Base-by-base conservation (phyloP, 192 early-diverging fungal genomes). In the Coemansia sp. region DNA sequence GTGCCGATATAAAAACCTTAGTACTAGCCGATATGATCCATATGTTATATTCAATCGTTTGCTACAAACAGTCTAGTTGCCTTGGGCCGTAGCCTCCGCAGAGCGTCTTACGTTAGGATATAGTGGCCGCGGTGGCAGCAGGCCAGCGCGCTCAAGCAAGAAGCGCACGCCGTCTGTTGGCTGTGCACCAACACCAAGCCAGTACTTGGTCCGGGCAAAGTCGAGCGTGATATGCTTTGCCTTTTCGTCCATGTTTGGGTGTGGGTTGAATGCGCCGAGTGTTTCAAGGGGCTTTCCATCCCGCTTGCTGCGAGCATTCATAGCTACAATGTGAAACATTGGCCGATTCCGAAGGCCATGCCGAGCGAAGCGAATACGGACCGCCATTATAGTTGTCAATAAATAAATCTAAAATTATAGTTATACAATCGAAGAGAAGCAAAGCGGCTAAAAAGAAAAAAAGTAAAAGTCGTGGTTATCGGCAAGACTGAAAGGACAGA, bases 171-270 rank as follows among this genome's bases (percentile, higher is more conserved):
- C 82, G 34, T 94, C 91, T n/a, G 89, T 88, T 3, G 95, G 95
- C 84, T 96, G 93, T n/a, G 97, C 97, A 9, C 97, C 97, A 24
- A 94, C 94, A 18, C 90, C 91, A 47, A 99, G 80, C 97, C 97
- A 99, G 78, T 99, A 96, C 78, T 98, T 96, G 75, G 92, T 91
- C 37, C 96, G 89, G 39, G 90, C 92, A 78, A 89, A 85, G 69
- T 96, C 89, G 56, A 97, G 80, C 38, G 92, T 89, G 44, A 99
- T 82, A 43, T 92, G 90, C 77, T 98, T 98, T 59, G 87, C 80
- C 22, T 90, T 90, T 16, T 89, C 76, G 15, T 76, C 68, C 15
- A 68, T 68, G 65, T 89, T 78, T n/a, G 95, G 93, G 47, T 95
- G 77, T 32, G 96, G 94, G 73, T 91, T 92, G 83, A 90, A 99